Evolutionary conservation across 352 stramenopile species (phyloP).

Genomic region (Phytophthora idaei): DNA sequence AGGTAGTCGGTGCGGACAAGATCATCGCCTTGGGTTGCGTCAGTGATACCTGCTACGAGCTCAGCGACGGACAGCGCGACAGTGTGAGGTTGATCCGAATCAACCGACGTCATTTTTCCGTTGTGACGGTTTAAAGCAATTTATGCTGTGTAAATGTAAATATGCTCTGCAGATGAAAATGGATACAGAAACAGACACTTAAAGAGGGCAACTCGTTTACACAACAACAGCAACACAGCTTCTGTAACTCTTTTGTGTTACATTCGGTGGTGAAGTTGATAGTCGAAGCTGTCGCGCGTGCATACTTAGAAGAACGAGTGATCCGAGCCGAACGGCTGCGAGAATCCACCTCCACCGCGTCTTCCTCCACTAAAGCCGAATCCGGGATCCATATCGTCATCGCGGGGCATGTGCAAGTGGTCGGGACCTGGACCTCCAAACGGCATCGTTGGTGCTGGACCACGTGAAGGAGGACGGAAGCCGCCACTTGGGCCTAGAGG

Average conservation of each 20-base stretch:
- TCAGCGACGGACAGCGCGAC: conserved; percentile 16
- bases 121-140: conserved; percentile 2
- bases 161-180: conserved; percentile 3
- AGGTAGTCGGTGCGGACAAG: conserved; percentile 13
- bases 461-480: conserved; percentile 41
- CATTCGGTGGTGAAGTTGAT: neutral
- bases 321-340: conserved; percentile 64
- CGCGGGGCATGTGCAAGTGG: conserved; percentile 78
- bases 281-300: neutral
- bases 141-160: neutral
- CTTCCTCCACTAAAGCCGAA: conserved; percentile 41
- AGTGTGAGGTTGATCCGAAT: neutral
- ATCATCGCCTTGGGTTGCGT: conserved; percentile 12
- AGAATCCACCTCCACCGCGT: conserved; percentile 42
- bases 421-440: conserved; percentile 83
- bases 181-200: conserved; percentile 5
- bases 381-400: conserved; percentile 60
- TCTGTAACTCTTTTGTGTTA: too few species aligned
- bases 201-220: neutral
- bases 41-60: conserved; percentile 26
- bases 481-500: conserved; percentile 58
- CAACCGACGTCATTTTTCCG: neutral
- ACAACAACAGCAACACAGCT: too few species aligned
- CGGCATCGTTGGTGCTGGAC: conserved; percentile 57
- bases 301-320: conserved; percentile 67